A percentile compares a stretch with the other conserved stretches of the same genome.
phyloP scores from a whole-genome alignment of 495 filamentous ascomycete genomes.

The Aspergillus incahuasiensis region DNA sequence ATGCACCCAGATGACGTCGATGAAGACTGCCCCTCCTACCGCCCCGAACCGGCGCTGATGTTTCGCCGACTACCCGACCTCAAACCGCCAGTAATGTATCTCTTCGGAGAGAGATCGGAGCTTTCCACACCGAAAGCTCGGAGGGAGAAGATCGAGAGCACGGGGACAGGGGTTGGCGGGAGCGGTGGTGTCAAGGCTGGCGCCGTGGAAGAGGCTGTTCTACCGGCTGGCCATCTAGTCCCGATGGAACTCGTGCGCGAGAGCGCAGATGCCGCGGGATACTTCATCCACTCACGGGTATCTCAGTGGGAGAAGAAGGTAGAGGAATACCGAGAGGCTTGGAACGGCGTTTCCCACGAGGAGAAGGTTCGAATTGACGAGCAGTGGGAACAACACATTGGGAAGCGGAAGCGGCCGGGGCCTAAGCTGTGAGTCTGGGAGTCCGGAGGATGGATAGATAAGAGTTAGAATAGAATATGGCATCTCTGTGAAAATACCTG shows the following conservation, averaged over 20 bases:
- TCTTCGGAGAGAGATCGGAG: conserved; percentile 57
- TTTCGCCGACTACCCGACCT: conserved; percentile 52
- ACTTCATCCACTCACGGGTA: conserved; percentile 2
- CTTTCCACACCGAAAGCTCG: conserved; percentile 46
- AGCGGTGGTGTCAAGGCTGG: conserved; percentile 57
- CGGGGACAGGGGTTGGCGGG: conserved; percentile 57
- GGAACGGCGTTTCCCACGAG: neutral
- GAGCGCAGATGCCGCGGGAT: conserved; percentile 1
- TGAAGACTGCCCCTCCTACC: conserved; percentile 53
- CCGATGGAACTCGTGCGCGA: conserved; percentile 13
- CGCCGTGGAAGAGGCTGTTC: conserved; percentile 40
- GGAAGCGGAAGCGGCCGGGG: neutral
- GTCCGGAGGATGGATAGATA: neutral
- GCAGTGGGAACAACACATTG: conserved; percentile 10
- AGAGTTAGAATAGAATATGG: neutral
- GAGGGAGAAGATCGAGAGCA: conserved; percentile 52
- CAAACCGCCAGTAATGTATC: conserved; percentile 62
- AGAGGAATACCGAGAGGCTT: neutral
- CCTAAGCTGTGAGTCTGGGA: neutral
- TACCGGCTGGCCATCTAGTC: conserved; percentile 9
- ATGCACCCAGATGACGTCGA: conserved; percentile 26
- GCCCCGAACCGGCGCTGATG: conserved; percentile 55
- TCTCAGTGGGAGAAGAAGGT: neutral
- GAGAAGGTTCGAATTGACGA: conserved; percentile 2
- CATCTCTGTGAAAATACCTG: no score